Evolutionary conservation across 106 monocot species (phyloP).

Genomic region (Xerophyta viscosa): DNA sequence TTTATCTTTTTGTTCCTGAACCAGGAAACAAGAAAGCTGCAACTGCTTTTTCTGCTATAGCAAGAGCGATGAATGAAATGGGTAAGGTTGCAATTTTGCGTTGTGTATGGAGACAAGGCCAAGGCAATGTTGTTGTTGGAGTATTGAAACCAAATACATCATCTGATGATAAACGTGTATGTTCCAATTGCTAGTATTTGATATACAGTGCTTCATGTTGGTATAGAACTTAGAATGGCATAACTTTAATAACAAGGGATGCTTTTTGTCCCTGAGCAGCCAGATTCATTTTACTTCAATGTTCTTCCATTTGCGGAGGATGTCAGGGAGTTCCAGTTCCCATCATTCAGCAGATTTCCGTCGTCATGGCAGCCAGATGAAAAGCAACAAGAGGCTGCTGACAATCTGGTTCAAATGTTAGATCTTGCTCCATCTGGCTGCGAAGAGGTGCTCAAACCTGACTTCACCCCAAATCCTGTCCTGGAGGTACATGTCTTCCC

Average conservation of each 20-base stretch:
- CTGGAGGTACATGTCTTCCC: slow-evolving; percentile 57
- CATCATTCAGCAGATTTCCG: slow-evolving; percentile 69
- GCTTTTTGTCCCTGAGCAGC: slow-evolving; percentile 26
- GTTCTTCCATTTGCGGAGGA: slow-evolving; percentile 98
- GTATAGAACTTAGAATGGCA: too few relatives aligned
- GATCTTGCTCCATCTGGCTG: slow-evolving; percentile 56
- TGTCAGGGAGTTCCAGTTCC: slow-evolving; percentile 90
- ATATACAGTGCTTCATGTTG: too few relatives aligned
- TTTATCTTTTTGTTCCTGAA: slow-evolving; percentile 74
- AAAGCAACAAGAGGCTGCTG: slow-evolving; percentile 75
- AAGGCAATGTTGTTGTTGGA: slow-evolving; percentile 76
- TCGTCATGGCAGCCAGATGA: slow-evolving; percentile 60
- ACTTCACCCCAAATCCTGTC: slow-evolving; percentile 89
- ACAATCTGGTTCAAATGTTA: slow-evolving; percentile 70
- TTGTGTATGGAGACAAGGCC: slow-evolving; percentile 91
- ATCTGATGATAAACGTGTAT: slow-evolving; percentile 54
- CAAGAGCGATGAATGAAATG: slow-evolving; percentile 88
- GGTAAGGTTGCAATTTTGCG: slow-evolving; percentile 86
- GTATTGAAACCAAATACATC: slow-evolving; percentile 82
- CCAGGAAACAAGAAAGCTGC: slow-evolving; percentile 76
- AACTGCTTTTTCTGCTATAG: slow-evolving; percentile 73
- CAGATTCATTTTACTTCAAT: slow-evolving; percentile 97
- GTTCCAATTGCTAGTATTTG: too few relatives aligned
- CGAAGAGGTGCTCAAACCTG: slow-evolving; percentile 67
- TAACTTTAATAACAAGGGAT: too few relatives aligned